These are phyloP conservation scores for Purshia tridentata DNA, from an alignment of 306 rosid genomes.

Conservation along the genomic window DNA sequence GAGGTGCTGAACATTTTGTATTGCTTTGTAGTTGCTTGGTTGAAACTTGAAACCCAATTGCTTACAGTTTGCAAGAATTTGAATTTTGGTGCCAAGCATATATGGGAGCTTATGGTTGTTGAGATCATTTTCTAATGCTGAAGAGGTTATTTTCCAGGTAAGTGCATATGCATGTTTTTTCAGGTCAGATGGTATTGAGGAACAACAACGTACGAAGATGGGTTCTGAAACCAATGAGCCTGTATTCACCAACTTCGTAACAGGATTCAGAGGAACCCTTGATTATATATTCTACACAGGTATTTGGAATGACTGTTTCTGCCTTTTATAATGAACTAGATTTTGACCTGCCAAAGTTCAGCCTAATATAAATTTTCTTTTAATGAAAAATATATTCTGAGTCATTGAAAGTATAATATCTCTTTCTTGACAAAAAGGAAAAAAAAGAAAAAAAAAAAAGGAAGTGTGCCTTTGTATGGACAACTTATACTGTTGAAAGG, in stretches of 20 bases:
- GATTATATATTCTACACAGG: conserved; percentile 38
- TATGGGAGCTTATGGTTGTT: neutral
- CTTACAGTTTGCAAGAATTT: neutral
- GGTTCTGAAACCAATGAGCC: conserved; percentile 22
- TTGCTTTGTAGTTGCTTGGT: neutral
- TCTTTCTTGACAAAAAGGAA: too few species aligned
- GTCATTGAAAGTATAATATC: neutral
- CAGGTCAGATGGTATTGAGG: conserved; percentile 3
- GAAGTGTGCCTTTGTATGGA: neutral
- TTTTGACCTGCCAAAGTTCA: neutral
- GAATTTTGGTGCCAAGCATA: neutral
- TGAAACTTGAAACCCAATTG: neutral
- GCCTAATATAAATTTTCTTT: neutral
- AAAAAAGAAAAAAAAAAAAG: too few species aligned
- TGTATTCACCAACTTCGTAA: conserved; percentile 7
- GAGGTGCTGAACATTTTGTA: neutral
- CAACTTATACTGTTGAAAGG: neutral
- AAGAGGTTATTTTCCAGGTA: conserved; percentile 15
- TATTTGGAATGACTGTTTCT: neutral
- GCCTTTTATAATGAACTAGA: neutral
- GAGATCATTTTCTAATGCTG: neutral
- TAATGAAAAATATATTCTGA: neutral
- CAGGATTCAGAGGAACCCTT: conserved; percentile 14
- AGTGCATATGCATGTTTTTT: conserved; percentile 28
- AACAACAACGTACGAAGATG: conserved; percentile 6